Evolutionary conservation across 192 early-diverging fungal species (phyloP).

Genomic region (Linnemannia hyalina): DNA sequence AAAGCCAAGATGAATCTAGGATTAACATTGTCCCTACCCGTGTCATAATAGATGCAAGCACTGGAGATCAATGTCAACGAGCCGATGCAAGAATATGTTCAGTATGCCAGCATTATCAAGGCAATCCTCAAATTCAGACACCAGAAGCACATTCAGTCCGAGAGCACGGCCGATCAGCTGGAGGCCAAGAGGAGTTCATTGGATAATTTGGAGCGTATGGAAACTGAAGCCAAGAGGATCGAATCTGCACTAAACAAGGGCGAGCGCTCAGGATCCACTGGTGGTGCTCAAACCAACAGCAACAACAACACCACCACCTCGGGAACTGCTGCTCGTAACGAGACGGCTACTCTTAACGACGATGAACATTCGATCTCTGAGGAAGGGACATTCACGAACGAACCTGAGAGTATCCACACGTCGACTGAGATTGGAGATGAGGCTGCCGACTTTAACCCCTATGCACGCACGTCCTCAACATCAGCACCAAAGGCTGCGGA

Average conservation of each 20-base stretch:
- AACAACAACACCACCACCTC: not conserved
- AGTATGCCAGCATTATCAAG: constrained; percentile 90
- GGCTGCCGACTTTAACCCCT: constrained; percentile 26
- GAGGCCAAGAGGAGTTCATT: constrained; percentile 77
- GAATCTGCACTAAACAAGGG: constrained; percentile 70
- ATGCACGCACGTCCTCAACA: constrained; percentile 23
- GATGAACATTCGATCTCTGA: constrained; percentile 39
- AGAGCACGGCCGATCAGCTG: constrained; percentile 79
- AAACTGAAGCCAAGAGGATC: constrained; percentile 79
- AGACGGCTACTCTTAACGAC: not conserved
- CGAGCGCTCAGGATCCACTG: constrained; percentile 31
- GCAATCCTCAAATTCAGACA: constrained; percentile 88
- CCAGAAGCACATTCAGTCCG: constrained; percentile 87
- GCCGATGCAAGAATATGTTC: constrained; percentile 90
- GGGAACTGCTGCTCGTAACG: not conserved
- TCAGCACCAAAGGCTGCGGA: not conserved
- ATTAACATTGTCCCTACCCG: not conserved
- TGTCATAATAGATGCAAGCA: constrained; percentile 56
- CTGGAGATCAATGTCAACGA: constrained; percentile 87
- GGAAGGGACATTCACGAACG: constrained; percentile 39
- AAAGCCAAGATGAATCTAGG: not conserved
- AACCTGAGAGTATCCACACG: constrained; percentile 18
- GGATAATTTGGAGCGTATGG: constrained; percentile 73
- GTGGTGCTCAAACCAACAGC: not conserved
- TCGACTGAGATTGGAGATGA: constrained; percentile 15